phyloP scores from a whole-genome alignment of 768 basidiomycete species.

The Trichaptum fuscoviolaceum region DNA sequence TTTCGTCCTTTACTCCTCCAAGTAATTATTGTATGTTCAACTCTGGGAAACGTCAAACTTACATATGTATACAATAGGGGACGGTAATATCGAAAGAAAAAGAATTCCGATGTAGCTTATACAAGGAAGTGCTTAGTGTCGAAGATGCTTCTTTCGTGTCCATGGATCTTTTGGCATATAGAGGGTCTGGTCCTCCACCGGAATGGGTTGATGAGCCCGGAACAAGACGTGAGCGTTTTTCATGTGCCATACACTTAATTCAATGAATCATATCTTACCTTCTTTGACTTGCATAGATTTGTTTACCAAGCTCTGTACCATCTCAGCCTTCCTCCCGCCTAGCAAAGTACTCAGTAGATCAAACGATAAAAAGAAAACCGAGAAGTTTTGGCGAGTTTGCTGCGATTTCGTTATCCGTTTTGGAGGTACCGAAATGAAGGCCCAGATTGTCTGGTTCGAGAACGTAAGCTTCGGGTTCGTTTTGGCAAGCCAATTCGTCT shows the following conservation, averaged over 20 bases:
- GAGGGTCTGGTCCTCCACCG: neutral
- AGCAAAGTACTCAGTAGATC: neutral
- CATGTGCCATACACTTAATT: neutral
- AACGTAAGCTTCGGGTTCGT: slow-evolving; percentile 27
- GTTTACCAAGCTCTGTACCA: neutral
- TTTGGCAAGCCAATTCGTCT: neutral
- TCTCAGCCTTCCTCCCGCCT: neutral
- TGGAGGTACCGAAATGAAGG: slow-evolving; percentile 48
- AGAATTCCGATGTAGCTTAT: neutral
- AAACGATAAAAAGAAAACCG: neutral
- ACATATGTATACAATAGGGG: neutral
- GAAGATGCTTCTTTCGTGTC: neutral
- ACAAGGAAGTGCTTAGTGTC: neutral
- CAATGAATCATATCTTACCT: neutral
- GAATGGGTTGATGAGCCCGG: neutral
- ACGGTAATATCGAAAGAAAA: neutral
- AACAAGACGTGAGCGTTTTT: neutral
- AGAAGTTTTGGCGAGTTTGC: slow-evolving; percentile 26
- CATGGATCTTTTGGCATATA: neutral
- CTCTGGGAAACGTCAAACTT: neutral
- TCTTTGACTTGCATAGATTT: neutral
- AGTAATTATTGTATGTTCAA: neutral
- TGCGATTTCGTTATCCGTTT: slow-evolving; percentile 45
- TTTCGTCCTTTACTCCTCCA: neutral
- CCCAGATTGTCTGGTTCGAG: slow-evolving; percentile 47